Evolutionary conservation across 768 basidiomycete genomes (phyloP), one percentile per base, ranked within the genome.

Genomic region (Kockovaella imperatae): DNA sequence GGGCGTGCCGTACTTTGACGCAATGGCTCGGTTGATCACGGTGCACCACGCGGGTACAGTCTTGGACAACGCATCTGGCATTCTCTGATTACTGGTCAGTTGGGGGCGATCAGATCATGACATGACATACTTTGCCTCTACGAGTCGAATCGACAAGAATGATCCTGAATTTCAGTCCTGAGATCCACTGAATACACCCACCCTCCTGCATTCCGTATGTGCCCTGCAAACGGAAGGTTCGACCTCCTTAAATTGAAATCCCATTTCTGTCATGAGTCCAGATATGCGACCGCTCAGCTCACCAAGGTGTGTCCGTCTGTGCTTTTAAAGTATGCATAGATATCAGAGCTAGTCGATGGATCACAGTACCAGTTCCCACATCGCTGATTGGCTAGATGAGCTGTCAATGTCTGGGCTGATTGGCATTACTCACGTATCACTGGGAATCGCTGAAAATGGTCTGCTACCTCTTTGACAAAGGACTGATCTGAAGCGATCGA

Each of bases 301-400:
- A 67, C 69, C 21, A 52, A 77, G 51, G 78, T 82, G 60, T 91
- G 88, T 0, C 88, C 89, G 59, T 91, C 87, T 0, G 86, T 90
- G 0, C 87, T 88, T 62, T 93, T 93, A 77, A 86, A 96, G 74
- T 88, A 96, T 14, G 81, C 87, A 47, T 56, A 63, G 15, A 47
- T 49, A 43, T 45, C 52, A 30, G 50, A 51, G 49, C 45, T 52
- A 15, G 57, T 47, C 52, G 59, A 50, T 17, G 88, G 86, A 58
- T 88, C 77, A 5, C 83, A 80, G 68, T 95, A 96, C 91, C 91
- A 97, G 5, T 83, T 83, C 3, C 93, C 93, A 60, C 90, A 95
- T 20, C 93, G 80, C 62, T 90, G 77, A 67, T 97, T 97, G 3
- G 93, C 88, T 86, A 62, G 10, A 14, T n/a, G 14, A 36, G 30